phyloP scores from a whole-genome alignment of 495 filamentous ascomycete species.

The Hyphodiscus hymeniophilus region DNA sequence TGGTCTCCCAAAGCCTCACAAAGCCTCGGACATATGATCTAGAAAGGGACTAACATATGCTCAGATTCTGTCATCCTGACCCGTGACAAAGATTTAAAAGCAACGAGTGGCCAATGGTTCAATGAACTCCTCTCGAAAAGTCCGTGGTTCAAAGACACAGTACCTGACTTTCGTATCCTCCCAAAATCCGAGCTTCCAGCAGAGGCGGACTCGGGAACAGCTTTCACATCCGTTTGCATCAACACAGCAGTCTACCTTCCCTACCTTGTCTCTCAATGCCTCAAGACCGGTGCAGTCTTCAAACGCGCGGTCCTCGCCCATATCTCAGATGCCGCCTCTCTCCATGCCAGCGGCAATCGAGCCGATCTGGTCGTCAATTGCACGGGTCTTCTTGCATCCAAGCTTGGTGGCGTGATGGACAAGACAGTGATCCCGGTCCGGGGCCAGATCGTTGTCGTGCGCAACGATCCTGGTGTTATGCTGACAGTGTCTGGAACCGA shows the following conservation, averaged over 20 bases:
- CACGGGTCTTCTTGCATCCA: slow-evolving; percentile 66
- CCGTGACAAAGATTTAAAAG: slow-evolving; percentile 50
- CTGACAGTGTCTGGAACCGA: slow-evolving; percentile 63
- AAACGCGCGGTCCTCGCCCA: slow-evolving; percentile 52
- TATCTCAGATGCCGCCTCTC: slow-evolving; percentile 56
- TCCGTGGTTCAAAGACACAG: slow-evolving; percentile 77
- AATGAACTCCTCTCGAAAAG: slow-evolving; percentile 55
- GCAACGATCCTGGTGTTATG: slow-evolving; percentile 75
- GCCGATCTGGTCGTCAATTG: slow-evolving; percentile 80
- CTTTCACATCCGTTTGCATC: slow-evolving; percentile 81
- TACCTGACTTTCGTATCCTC: slow-evolving; percentile 61
- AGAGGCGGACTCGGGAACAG: slow-evolving; percentile 57
- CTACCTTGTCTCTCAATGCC: slow-evolving; percentile 72
- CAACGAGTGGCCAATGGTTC: slow-evolving; percentile 28
- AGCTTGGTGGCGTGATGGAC: slow-evolving; percentile 79
- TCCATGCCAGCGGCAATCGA: slow-evolving; percentile 53
- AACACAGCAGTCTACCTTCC: slow-evolving; percentile 84
- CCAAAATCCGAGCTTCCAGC: slow-evolving; percentile 44
- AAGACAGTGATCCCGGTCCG: slow-evolving; percentile 63
- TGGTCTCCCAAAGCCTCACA: no score
- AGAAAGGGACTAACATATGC: neutral
- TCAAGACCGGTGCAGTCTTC: slow-evolving; percentile 58
- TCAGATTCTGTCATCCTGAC: slow-evolving; percentile 53
- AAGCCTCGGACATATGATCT: no score
- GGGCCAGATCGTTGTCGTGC: slow-evolving; percentile 82